These are phyloP conservation scores for Colletotrichum sp. DNA, from an alignment of 2,329 filamentous ascomycete species.

Conservation along the genomic window DNA sequence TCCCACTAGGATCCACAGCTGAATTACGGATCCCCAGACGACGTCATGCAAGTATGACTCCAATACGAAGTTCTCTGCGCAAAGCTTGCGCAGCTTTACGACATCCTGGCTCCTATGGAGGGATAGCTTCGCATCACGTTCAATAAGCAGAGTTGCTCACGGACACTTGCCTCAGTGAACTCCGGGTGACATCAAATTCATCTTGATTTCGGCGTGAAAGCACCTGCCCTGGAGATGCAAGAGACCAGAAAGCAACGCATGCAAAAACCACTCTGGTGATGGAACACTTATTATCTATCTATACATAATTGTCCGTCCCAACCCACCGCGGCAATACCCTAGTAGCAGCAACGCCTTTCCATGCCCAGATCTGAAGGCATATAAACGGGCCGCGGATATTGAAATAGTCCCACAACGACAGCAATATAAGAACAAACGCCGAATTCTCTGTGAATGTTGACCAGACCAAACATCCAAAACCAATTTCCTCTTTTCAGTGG, in stretches of 20 bases:
- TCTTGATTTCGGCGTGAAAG: neutral
- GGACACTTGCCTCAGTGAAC: neutral
- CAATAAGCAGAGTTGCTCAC: neutral
- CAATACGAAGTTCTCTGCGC: neutral
- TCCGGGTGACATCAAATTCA: neutral
- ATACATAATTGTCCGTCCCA: neutral
- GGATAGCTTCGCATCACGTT: neutral
- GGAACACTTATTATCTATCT: neutral
- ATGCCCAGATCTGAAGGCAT: neutral
- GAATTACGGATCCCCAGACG: constrained; percentile 14
- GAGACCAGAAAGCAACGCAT: neutral
- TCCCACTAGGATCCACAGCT: neutral
- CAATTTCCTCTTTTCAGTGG: neutral
- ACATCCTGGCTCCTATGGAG: neutral
- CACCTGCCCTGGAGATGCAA: neutral
- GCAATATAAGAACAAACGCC: neutral
- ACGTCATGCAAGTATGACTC: constrained; percentile 19
- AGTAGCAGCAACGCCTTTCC: neutral
- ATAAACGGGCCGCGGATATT: neutral
- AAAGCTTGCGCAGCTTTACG: neutral
- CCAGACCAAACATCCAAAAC: neutral
- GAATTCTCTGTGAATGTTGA: neutral
- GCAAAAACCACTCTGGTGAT: neutral
- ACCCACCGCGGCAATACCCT: neutral
- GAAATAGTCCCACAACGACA: neutral